Evolutionary conservation across 2,329 filamentous ascomycete species (phyloP).

Genomic region (Calonectria honghensis): DNA sequence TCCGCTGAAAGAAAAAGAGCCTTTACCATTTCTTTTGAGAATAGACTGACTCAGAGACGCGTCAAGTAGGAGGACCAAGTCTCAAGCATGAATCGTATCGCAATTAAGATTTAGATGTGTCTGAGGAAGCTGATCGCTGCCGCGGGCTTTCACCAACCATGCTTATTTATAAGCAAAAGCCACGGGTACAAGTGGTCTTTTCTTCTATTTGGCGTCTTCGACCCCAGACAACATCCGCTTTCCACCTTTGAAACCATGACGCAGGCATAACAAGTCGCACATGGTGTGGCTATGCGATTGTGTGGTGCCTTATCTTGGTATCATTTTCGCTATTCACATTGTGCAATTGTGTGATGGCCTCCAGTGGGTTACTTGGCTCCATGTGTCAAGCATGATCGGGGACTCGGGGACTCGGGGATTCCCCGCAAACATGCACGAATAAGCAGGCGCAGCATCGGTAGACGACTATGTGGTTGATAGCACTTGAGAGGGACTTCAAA

Average conservation of each 20-base stretch:
- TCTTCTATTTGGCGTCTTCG: neutral
- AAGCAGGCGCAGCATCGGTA: neutral
- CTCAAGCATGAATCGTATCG: neutral
- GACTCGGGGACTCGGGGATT: slow-evolving; percentile 3
- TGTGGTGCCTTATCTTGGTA: neutral
- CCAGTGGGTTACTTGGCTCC: neutral
- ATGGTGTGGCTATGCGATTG: neutral
- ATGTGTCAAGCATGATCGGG: neutral
- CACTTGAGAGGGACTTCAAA: neutral
- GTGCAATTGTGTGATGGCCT: neutral
- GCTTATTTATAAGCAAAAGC: neutral
- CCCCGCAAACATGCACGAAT: neutral
- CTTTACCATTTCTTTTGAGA: neutral
- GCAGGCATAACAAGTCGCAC: neutral
- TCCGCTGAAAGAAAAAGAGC: neutral
- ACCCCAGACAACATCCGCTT: neutral
- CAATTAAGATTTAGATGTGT: neutral
- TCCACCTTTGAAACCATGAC: neutral
- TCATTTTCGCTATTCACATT: neutral
- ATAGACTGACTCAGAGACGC: neutral
- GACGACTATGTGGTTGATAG: neutral
- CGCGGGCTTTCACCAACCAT: neutral
- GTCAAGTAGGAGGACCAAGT: neutral
- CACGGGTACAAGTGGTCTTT: neutral
- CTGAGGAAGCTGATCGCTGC: neutral